These are phyloP conservation scores for Fraxinus velutina DNA, from an alignment of 305 asterid genomes.

Conservation along the genomic window DNA sequence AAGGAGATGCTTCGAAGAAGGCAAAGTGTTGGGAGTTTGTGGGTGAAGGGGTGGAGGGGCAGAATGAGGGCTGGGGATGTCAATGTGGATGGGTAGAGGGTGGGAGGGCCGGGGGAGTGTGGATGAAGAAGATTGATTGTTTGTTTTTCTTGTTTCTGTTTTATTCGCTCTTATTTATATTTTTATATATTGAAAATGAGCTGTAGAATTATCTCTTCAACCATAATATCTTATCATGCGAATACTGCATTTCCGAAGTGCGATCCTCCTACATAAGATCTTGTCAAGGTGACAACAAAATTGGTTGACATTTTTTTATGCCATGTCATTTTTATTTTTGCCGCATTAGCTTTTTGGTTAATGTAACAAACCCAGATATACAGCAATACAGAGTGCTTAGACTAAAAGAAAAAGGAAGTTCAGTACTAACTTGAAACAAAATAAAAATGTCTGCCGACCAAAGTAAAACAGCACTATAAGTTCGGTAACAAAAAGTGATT, in stretches of 20 bases:
- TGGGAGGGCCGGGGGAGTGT: background rate
- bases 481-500: background rate
- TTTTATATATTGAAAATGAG: background rate
- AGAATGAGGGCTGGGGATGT: background rate
- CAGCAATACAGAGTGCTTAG: background rate
- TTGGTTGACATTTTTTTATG: background rate
- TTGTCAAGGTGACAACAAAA: background rate
- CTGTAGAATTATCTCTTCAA: background rate
- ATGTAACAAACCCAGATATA: background rate
- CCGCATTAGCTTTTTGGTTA: background rate
- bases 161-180: background rate
- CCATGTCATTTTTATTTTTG: background rate
- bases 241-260: background rate
- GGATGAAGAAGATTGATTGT: background rate
- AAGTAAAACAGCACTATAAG: background rate
- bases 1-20: background rate
- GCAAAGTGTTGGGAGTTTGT: background rate
- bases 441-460: background rate
- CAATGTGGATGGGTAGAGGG: background rate
- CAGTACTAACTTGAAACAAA: background rate
- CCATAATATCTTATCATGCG: background rate
- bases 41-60: background rate
- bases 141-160: background rate
- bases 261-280: background rate
- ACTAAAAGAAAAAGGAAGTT: background rate